Conservation (phyloP, 202 grass and related monocot genomes). For the Hordeum pubiflorum region DNA sequence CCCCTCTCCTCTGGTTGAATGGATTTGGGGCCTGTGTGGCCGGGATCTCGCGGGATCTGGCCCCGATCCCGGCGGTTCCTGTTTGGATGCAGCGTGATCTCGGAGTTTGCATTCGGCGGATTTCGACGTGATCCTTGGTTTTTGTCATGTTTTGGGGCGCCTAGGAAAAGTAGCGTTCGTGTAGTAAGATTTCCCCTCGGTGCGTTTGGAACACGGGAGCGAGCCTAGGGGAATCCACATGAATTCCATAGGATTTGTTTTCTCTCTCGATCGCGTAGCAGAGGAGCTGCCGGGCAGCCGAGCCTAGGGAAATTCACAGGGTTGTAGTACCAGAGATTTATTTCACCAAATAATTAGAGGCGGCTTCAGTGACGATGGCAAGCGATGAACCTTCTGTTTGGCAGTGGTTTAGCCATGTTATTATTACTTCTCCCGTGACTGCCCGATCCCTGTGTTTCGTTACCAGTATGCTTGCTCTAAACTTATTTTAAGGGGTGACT, state of each 20-base stretch:
- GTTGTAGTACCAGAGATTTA: too few species aligned
- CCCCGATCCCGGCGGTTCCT: neutral
- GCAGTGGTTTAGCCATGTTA: too few species aligned
- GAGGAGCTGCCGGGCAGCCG: too few species aligned
- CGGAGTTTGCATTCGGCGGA: neutral
- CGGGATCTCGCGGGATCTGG: slow-evolving; percentile 14
- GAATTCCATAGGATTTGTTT: neutral
- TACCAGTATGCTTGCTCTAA: neutral
- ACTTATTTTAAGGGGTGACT: too few species aligned
- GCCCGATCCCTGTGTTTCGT: neutral
- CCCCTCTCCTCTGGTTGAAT: neutral
- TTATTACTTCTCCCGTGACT: neutral
- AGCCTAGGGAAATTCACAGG: too few species aligned
- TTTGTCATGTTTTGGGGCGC: too few species aligned
- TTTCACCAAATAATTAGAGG: too few species aligned
- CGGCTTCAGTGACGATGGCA: neutral
- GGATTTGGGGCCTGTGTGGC: neutral
- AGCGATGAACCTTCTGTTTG: neutral
- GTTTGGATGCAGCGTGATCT: neutral
- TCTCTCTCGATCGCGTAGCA: too few species aligned
- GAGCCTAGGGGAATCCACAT: too few species aligned
- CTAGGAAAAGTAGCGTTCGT: too few species aligned
- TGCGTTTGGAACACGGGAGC: too few species aligned
- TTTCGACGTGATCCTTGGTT: neutral
- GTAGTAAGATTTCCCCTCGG: too few species aligned